Conservation (phyloP, 2,329 filamentous ascomycete species). For the Nannizziopsis barbatae region DNA sequence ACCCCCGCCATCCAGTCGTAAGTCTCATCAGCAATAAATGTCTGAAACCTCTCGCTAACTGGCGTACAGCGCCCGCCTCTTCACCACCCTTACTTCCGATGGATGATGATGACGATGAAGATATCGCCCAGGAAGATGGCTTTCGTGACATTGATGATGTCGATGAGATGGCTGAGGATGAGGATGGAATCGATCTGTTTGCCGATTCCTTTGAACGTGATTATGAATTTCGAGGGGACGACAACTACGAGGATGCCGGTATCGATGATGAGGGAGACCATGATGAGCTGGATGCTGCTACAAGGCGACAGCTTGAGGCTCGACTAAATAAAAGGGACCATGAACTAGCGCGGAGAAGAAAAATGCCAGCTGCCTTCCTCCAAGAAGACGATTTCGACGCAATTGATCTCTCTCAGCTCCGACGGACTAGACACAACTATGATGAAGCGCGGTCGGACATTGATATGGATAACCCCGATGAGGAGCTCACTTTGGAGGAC, state of each 20-base stretch:
- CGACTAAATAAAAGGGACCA: slow-evolving; percentile 52
- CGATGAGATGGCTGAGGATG: slow-evolving; percentile 58
- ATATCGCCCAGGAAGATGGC: slow-evolving; percentile 46
- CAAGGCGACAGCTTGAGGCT: slow-evolving; percentile 50
- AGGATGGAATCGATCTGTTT: slow-evolving; percentile 59
- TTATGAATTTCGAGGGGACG: slow-evolving; percentile 39
- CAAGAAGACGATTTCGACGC: slow-evolving; percentile 72
- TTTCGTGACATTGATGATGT: slow-evolving; percentile 55
- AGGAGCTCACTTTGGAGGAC: slow-evolving; percentile 84
- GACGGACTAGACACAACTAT: slow-evolving; percentile 76
- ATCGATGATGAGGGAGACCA: slow-evolving; percentile 57
- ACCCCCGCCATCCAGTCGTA: slow-evolving; percentile 53
- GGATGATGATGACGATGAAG: slow-evolving; percentile 36
- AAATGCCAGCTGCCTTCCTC: slow-evolving; percentile 52
- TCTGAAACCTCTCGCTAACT: too few species aligned
- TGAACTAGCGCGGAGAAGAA: slow-evolving; percentile 47
- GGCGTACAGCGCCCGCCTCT: slow-evolving; percentile 39
- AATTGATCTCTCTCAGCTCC: slow-evolving; percentile 75
- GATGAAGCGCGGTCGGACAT: slow-evolving; percentile 87
- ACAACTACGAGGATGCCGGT: slow-evolving; percentile 46
- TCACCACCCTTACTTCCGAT: slow-evolving; percentile 49
- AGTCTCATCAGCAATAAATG: slow-evolving; percentile 31
- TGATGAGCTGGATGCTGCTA: slow-evolving; percentile 48
- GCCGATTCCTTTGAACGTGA: slow-evolving; percentile 56
- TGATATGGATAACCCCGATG: slow-evolving; percentile 92